Percentiles rank a stretch among this genome's conserved stretches.
phyloP scores from a whole-genome alignment of 805 yeast genomes.

The Pichia scutulata region DNA sequence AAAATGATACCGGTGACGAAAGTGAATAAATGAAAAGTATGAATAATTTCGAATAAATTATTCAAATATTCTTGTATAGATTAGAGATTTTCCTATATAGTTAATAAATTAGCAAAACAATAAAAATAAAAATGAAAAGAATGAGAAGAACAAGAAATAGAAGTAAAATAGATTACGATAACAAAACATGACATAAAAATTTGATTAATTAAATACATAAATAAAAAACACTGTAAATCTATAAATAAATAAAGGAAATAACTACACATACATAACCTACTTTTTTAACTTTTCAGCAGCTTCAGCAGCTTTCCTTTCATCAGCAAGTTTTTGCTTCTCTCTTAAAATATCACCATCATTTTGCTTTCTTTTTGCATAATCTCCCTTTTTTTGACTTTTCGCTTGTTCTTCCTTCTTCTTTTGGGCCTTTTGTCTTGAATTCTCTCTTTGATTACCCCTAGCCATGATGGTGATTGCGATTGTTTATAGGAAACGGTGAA shows the following conservation, averaged over 20 bases:
- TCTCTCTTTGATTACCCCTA: conserved; percentile 94
- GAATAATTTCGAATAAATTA: neutral
- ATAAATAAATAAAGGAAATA: too few relatives aligned
- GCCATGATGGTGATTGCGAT: conserved; percentile 47
- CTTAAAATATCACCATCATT: conserved; percentile 86
- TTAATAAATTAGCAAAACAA: neutral
- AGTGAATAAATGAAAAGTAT: neutral
- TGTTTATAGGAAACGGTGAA: neutral
- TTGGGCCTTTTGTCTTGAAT: conserved; percentile 80
- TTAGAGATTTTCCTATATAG: neutral
- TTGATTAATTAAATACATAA: too few relatives aligned
- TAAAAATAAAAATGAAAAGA: too few relatives aligned
- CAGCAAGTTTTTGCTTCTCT: conserved; percentile 78
- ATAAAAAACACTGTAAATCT: too few relatives aligned
- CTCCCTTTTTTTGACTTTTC: conserved; percentile 69
- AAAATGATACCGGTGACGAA: too few relatives aligned
- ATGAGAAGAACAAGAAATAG: neutral
- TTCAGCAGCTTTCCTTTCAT: conserved; percentile 31
- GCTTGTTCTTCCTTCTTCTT: conserved; percentile 67
- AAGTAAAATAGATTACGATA: too few relatives aligned
- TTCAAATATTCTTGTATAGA: neutral
- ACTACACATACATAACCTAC: neutral
- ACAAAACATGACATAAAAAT: too few relatives aligned
- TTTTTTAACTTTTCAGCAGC: conserved; percentile 15
- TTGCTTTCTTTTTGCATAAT: conserved; percentile 79